These are phyloP conservation scores for Termitomyces sp. DNA, from an alignment of 768 basidiomycete genomes.

Conservation along the genomic window DNA sequence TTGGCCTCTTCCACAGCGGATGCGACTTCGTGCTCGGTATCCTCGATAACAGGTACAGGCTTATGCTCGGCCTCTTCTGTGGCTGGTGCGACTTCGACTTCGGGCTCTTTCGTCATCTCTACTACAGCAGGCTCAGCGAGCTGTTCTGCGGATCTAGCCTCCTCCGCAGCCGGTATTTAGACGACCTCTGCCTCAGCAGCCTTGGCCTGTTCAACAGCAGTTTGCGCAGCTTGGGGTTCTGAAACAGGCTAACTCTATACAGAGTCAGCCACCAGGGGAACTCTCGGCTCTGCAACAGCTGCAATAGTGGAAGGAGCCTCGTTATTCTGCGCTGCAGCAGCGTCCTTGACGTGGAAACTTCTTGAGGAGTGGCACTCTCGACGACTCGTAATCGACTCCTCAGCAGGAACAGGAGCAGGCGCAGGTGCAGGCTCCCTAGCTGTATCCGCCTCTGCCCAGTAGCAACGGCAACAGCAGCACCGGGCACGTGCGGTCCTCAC, in stretches of 20 bases:
- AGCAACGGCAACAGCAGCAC: conserved; percentile 17
- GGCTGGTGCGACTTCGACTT: background rate
- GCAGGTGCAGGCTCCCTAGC: background rate
- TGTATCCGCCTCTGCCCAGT: conserved; percentile 2
- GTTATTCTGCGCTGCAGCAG: background rate
- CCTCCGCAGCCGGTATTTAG: background rate
- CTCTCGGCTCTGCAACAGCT: background rate
- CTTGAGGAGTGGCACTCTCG: background rate
- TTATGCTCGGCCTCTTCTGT: background rate
- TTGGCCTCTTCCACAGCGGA: background rate
- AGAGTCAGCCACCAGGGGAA: background rate
- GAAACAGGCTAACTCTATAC: background rate
- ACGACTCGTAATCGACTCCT: background rate
- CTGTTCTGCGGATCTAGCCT: conserved; percentile 1
- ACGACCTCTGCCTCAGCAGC: background rate
- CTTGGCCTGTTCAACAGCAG: background rate
- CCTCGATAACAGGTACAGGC: background rate
- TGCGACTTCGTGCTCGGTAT: background rate
- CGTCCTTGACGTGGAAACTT: background rate
- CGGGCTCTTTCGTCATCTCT: background rate
- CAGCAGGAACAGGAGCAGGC: background rate
- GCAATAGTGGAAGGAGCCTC: background rate
- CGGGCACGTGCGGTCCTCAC: too few species aligned
- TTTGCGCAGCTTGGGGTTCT: background rate
- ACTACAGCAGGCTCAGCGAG: background rate